Conservation (phyloP, 257 asterid species). For the Rhazya stricta region DNA sequence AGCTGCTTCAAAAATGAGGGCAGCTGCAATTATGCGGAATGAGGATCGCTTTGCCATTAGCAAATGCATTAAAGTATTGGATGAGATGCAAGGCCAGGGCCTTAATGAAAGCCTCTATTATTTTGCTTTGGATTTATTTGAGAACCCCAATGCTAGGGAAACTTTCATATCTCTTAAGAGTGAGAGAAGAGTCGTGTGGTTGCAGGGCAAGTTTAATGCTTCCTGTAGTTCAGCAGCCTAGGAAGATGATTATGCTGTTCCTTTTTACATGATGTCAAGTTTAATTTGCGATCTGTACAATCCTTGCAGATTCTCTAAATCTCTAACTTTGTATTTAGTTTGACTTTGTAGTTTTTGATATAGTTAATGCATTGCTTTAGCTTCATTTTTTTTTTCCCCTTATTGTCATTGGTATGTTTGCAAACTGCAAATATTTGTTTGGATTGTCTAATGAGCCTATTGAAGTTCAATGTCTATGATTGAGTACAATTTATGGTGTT, state of each 20-base stretch:
- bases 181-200: slow-evolving; percentile 71
- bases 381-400: neutral
- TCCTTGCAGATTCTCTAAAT: slow-evolving; percentile 18
- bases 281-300: slow-evolving; percentile 17
- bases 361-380: neutral
- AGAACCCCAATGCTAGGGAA: slow-evolving; percentile 69
- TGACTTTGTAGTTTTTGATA: slow-evolving; percentile 22
- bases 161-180: slow-evolving; percentile 61
- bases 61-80: slow-evolving; percentile 77
- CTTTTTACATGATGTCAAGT: slow-evolving; percentile 14
- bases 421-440: neutral
- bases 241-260: slow-evolving; percentile 19
- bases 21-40: slow-evolving; percentile 70
- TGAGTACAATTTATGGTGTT: slow-evolving; percentile 6
- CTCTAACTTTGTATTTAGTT: slow-evolving; percentile 27
- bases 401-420: neutral
- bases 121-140: slow-evolving; percentile 75
- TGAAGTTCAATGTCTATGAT: neutral
- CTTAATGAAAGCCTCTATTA: slow-evolving; percentile 69
- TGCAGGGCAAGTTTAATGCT: slow-evolving; percentile 67
- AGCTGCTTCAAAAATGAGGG: slow-evolving; percentile 90
- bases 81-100: slow-evolving; percentile 79
- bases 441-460: slow-evolving; percentile 1
- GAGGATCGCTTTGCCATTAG: slow-evolving; percentile 80
- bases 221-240: slow-evolving; percentile 46